phyloP scores from a whole-genome alignment of 441 rosid species.

The Rhodomyrtus psidioides region DNA sequence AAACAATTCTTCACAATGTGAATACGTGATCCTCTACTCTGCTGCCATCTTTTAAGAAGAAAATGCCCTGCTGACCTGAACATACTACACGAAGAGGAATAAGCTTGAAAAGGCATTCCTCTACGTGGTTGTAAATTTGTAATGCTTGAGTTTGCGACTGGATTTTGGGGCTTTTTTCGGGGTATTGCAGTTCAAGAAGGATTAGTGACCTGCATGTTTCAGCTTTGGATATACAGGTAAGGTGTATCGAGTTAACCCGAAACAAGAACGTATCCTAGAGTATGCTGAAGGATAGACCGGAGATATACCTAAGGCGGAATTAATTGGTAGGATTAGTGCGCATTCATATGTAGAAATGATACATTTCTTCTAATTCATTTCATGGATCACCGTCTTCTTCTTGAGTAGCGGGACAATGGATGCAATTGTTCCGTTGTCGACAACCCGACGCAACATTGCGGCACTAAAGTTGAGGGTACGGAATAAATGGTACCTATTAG shows the following conservation, averaged over 20 bases:
- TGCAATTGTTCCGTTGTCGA: neutral
- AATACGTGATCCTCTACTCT: too few species aligned
- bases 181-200: too few species aligned
- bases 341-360: neutral
- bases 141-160: too few species aligned
- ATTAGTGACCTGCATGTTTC: neutral
- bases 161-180: too few species aligned
- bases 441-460: neutral
- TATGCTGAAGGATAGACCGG: neutral
- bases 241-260: accelerated
- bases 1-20: neutral
- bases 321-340: neutral
- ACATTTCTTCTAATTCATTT: too few species aligned
- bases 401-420: neutral
- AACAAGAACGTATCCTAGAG: neutral
- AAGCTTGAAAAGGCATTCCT: neutral
- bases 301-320: neutral
- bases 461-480: neutral
- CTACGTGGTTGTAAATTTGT: too few species aligned
- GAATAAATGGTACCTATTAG: neutral
- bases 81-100: neutral
- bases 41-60: too few species aligned
- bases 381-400: neutral
- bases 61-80: too few species aligned
- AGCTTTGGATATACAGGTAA: neutral